Conservation (phyloP, 768 basidiomycete species). For the Pisolithus orientalis region DNA sequence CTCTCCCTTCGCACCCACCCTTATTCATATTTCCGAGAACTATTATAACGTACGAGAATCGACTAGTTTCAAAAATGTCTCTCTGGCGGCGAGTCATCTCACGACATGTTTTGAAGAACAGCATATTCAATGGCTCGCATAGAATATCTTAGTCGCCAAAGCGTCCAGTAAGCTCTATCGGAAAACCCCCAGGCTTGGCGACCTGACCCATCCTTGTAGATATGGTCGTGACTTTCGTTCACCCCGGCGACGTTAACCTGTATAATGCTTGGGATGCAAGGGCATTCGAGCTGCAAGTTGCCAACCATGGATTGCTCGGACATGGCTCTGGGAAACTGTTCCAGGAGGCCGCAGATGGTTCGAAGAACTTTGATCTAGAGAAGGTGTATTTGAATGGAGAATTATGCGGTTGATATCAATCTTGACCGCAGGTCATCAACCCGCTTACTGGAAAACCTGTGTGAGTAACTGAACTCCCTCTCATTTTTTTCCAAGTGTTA, state of each 20-base stretch:
- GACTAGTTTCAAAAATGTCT: slow-evolving; percentile 86
- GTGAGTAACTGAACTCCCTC: slow-evolving; percentile 31
- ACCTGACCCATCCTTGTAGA: slow-evolving; percentile 31
- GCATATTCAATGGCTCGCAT: not conserved
- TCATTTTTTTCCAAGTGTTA: not conserved
- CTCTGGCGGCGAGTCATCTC: slow-evolving; percentile 55
- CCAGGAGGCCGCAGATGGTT: slow-evolving; percentile 68
- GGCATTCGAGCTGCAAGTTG: slow-evolving; percentile 84
- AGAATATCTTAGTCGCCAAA: slow-evolving; percentile 87
- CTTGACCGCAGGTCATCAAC: slow-evolving; percentile 55
- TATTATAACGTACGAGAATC: slow-evolving; percentile 82
- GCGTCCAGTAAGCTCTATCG: slow-evolving; percentile 52
- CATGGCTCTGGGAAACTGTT: slow-evolving; percentile 84
- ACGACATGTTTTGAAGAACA: not conserved
- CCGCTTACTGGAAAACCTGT: slow-evolving; percentile 74
- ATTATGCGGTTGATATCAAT: not conserved
- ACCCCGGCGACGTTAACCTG: slow-evolving; percentile 66
- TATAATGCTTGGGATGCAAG: slow-evolving; percentile 75
- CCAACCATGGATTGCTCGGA: slow-evolving; percentile 84
- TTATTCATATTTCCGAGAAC: slow-evolving; percentile 36
- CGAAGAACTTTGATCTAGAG: slow-evolving; percentile 74
- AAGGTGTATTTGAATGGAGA: slow-evolving; percentile 31
- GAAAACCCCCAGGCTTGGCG: not conserved
- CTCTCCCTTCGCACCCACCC: not conserved
- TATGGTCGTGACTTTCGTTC: slow-evolving; percentile 76